phyloP scores from a whole-genome alignment of 768 basidiomycete genomes.

The Clathrus columnatus region DNA sequence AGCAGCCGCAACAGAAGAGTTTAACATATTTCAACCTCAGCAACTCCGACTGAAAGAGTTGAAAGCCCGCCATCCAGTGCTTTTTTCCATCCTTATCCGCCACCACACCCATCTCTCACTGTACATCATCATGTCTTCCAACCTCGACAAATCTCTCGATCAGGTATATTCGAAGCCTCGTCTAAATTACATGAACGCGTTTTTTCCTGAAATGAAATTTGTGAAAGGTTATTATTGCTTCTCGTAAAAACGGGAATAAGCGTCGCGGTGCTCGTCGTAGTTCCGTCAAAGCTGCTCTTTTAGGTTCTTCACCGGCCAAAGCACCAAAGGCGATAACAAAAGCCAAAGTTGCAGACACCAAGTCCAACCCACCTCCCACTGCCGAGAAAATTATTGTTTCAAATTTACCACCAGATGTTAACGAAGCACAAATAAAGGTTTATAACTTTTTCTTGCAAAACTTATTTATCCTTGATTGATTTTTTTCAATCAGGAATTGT shows the following conservation, averaged over 20 bases:
- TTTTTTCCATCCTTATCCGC: not conserved
- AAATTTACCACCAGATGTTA: constrained; percentile 88
- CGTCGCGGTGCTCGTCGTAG: constrained; percentile 34
- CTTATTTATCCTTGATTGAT: not conserved
- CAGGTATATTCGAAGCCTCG: constrained; percentile 1
- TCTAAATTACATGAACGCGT: not conserved
- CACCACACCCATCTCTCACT: not conserved
- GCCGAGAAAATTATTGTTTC: constrained; percentile 94
- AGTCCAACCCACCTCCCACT: constrained; percentile 24
- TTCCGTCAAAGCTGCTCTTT: constrained; percentile 37
- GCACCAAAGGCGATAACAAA: constrained; percentile 37
- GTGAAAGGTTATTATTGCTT: constrained; percentile 1
- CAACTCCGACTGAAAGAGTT: not conserved
- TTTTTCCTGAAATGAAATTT: not conserved
- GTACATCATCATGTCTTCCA: constrained; percentile 1
- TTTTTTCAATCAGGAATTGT: constrained; percentile 64
- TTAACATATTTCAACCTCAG: not conserved
- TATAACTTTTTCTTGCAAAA: constrained; percentile 17
- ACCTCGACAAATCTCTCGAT: constrained; percentile 7
- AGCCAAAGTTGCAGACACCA: constrained; percentile 21
- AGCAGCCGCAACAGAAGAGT: not conserved
- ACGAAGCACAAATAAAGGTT: constrained; percentile 89
- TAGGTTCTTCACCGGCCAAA: constrained; percentile 47
- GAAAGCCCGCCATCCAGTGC: constrained; percentile 3
- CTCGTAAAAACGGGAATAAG: constrained; percentile 6